Base-by-base conservation (phyloP, 2,329 filamentous ascomycete genomes). In the Monilinia fructigena region DNA sequence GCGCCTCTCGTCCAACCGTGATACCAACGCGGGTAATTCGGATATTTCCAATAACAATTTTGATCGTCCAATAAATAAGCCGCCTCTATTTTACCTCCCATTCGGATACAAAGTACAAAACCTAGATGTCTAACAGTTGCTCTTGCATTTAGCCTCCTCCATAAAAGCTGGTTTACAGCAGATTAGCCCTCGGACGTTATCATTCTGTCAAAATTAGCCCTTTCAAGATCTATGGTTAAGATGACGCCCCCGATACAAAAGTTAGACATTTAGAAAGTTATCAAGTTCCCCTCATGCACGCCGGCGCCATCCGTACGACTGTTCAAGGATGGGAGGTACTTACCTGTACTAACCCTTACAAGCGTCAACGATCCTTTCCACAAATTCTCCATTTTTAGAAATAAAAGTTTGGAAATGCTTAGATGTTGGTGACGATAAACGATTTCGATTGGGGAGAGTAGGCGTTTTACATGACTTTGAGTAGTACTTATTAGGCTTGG, bases 381-480 rank as follows among this genome's bases (percentile, higher is more conserved):
- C 42, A 23, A 18, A 35, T 48, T 60, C 56, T 26, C 56, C 56
- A 60, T 60, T 60, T 60, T 60, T 48, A 60, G 56, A 5, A 60
- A 26, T 48, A 48, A 23, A 48, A 48, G 56, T 18, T 48, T 26
- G 16, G 18, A 47, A 42, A 47, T 20, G 20, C 28, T 31, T 35
- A 16, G 28, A 38, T 14, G 35, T 50, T 60, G 58, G 45, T 38
- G 14, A 3, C 23, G 6, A 11, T 7, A 35, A 11, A 59, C 35
- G 20, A 47, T 23, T 48, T 12, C 4, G 1, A 50, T 50, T 50
- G 47, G 47, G 56, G 56, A 26, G 20, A 3, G 35, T 35, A 10
- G 28, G 23, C 20, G 28, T 18, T 18, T 23, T 35, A 23, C 42
- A 10, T 60, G 6, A 28, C 16, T 18, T 4, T 12, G 10, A 31